These are phyloP conservation scores for Tuber umbilicatum DNA, from an alignment of 495 filamentous ascomycete species.

Conservation along the genomic window DNA sequence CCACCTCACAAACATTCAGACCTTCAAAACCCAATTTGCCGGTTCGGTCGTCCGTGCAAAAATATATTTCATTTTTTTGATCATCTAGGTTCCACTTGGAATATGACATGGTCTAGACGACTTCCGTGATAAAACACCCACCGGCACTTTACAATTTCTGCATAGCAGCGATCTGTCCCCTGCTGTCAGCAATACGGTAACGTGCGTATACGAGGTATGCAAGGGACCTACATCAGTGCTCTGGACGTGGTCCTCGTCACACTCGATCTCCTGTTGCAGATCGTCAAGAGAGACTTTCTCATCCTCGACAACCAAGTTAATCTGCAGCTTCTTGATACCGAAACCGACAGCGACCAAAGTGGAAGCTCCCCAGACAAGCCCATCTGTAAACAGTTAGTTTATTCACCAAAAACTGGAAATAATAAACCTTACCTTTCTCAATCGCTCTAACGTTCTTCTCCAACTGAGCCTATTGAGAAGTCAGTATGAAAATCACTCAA, in stretches of 20 bases:
- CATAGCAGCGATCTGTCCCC: slow-evolving; percentile 61
- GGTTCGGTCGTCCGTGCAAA: background rate
- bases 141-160: slow-evolving; percentile 67
- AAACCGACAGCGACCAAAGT: slow-evolving; percentile 84
- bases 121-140: background rate
- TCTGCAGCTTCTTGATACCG: slow-evolving; percentile 99
- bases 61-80: background rate
- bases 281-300: slow-evolving; percentile 88
- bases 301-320: slow-evolving; percentile 95
- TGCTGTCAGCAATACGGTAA: slow-evolving; percentile 12
- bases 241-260: slow-evolving; percentile 94
- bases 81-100: slow-evolving; percentile 14
- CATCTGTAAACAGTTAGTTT: slow-evolving; percentile 47
- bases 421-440: slow-evolving; percentile 52
- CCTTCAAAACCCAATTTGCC: background rate
- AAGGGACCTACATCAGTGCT: slow-evolving; percentile 67
- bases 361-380: slow-evolving; percentile 90
- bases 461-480: slow-evolving; percentile 58
- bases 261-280: slow-evolving; percentile 78
- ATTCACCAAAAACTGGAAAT: background rate
- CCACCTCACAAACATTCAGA: background rate
- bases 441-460: slow-evolving; percentile 79
- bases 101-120: background rate
- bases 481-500: slow-evolving; percentile 36
- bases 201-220: slow-evolving; percentile 4